Evolutionary conservation across 2,329 filamentous ascomycete species (phyloP).

Genomic region (Incumbomyces lentus): DNA sequence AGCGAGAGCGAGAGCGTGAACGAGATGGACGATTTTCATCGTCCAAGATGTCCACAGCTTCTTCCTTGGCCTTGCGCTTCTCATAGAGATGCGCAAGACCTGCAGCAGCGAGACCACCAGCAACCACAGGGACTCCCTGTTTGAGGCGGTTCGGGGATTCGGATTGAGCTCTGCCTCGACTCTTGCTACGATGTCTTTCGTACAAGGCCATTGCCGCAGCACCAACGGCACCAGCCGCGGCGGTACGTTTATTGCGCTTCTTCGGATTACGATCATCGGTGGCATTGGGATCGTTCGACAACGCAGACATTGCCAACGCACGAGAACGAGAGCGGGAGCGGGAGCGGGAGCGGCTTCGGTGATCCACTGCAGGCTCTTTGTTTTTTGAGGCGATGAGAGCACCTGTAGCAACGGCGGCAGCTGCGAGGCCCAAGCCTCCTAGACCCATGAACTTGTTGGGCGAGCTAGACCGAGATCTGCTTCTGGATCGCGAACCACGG

Average conservation of each 20-base stretch:
- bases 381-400: constrained; percentile 48
- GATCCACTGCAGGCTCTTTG: constrained; percentile 38
- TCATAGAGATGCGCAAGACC: constrained; percentile 54
- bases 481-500: constrained; percentile 25
- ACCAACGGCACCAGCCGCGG: constrained; percentile 51
- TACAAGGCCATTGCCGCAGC: constrained; percentile 53
- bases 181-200: constrained; percentile 48
- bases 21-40: constrained; percentile 26
- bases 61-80: constrained; percentile 49
- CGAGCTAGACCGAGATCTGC: constrained; percentile 37
- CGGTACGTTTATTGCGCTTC: constrained; percentile 49
- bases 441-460: constrained; percentile 43
- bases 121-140: constrained; percentile 49
- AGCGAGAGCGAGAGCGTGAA: constrained; percentile 40
- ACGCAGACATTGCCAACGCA: constrained; percentile 10
- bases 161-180: constrained; percentile 40
- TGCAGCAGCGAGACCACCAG: constrained; percentile 51
- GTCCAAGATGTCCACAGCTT: constrained; percentile 28
- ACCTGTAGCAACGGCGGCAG: constrained; percentile 51
- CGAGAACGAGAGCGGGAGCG: neutral
- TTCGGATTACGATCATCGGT: constrained; percentile 30
- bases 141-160: constrained; percentile 47
- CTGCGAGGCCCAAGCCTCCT: constrained; percentile 41
- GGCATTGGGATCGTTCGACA: constrained; percentile 18
- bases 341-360: constrained; percentile 23